Conservation (phyloP, 805 yeast genomes). For the Hanseniaspora taiwanica region DNA sequence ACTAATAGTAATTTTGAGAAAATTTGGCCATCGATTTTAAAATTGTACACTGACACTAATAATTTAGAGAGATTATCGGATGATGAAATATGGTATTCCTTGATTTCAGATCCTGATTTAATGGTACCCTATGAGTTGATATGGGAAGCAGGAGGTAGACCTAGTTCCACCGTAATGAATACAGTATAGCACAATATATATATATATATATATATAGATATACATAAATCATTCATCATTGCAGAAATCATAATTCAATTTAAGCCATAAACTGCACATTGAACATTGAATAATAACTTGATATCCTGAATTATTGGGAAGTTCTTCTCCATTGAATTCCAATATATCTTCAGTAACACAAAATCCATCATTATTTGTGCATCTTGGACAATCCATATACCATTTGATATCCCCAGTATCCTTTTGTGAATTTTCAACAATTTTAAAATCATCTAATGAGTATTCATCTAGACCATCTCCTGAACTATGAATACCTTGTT, state of each 20-base stretch:
- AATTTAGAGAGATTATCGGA: neutral
- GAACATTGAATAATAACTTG: conserved; percentile 68
- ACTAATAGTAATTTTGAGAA: neutral
- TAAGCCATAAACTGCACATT: conserved; percentile 79
- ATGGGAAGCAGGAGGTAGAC: neutral
- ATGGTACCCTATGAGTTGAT: neutral
- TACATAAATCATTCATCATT: conserved; percentile 12
- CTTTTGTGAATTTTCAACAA: conserved; percentile 13
- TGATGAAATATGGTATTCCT: neutral
- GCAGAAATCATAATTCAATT: conserved; percentile 43
- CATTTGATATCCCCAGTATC: conserved; percentile 23
- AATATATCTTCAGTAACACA: conserved; percentile 48
- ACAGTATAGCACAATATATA: no score
- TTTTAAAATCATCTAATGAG: conserved; percentile 46
- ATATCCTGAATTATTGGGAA: conserved; percentile 35
- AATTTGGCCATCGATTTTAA: neutral
- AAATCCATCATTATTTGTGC: conserved; percentile 41
- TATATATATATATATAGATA: no score
- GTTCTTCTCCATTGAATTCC: conserved; percentile 30
- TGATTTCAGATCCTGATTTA: neutral
- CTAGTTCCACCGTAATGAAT: neutral
- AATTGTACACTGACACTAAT: neutral
- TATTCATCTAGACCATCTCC: conserved; percentile 63
- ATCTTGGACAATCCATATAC: conserved; percentile 55
- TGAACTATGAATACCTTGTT: conserved; percentile 23